These are phyloP conservation scores for Solidago caesia DNA, from an alignment of 129 eudicot genomes.

Conservation along the genomic window DNA sequence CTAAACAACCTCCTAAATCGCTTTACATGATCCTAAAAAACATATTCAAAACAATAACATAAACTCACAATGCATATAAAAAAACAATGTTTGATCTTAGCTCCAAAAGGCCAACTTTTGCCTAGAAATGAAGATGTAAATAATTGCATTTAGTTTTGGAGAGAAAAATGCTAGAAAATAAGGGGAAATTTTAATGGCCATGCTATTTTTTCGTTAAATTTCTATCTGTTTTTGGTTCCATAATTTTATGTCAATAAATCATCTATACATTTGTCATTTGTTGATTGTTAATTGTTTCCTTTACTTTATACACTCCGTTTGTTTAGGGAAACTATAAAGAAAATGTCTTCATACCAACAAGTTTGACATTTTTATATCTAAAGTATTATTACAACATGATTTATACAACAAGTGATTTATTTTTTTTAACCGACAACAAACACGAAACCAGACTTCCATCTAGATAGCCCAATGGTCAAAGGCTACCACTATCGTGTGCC, in stretches of 20 bases:
- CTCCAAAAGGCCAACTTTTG: constrained; percentile 5
- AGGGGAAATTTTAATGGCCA: constrained; percentile 24
- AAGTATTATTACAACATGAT: no score
- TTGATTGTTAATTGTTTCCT: constrained; percentile 13
- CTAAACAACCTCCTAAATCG: no score
- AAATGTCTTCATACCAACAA: constrained; percentile 17
- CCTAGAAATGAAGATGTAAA: constrained; percentile 28
- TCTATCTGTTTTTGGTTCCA: constrained; percentile 30
- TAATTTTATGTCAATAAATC: constrained; percentile 9
- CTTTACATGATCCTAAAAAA: no score
- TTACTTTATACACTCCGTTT: background rate
- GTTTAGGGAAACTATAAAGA: constrained; percentile 14
- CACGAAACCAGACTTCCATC: no score
- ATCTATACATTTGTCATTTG: constrained; percentile 32
- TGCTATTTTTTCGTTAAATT: constrained; percentile 33
- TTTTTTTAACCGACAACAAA: no score
- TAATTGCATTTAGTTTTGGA: constrained; percentile 21
- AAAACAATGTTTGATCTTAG: constrained; percentile 12
- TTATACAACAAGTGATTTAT: no score
- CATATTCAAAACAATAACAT: background rate
- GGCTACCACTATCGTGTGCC: no score
- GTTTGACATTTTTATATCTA: background rate
- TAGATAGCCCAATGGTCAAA: no score
- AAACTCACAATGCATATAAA: constrained; percentile 4
- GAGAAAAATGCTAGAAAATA: constrained; percentile 29